Conservation (phyloP, 2,329 filamentous ascomycete genomes). For the Volutella citrinella region DNA sequence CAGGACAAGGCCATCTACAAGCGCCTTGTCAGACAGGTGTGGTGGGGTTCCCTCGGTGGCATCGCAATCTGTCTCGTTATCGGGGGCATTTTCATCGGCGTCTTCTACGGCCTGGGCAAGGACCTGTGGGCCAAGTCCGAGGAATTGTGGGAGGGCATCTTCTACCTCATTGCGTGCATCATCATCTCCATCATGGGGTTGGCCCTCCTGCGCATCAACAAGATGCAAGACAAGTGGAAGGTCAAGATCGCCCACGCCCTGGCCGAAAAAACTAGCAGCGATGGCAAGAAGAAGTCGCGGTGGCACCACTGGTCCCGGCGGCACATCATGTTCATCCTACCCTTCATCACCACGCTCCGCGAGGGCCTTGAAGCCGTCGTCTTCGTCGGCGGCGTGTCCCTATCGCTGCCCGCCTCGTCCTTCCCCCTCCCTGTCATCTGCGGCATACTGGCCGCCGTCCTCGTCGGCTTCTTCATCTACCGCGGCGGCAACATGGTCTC, state of each 20-base stretch:
- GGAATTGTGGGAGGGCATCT: slow-evolving; percentile 71
- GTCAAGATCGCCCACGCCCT: slow-evolving; percentile 67
- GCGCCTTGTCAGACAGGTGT: slow-evolving; percentile 63
- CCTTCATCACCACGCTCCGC: slow-evolving; percentile 73
- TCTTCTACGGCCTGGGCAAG: slow-evolving; percentile 64
- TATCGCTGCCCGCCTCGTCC: slow-evolving; percentile 63
- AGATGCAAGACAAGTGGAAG: slow-evolving; percentile 75
- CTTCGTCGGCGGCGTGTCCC: slow-evolving; percentile 74
- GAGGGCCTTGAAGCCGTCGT: slow-evolving; percentile 77
- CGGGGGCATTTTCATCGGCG: slow-evolving; percentile 62
- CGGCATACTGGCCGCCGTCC: slow-evolving; percentile 59
- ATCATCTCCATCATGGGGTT: slow-evolving; percentile 73
- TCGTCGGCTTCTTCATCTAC: slow-evolving; percentile 70
- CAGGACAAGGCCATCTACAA: slow-evolving; percentile 60
- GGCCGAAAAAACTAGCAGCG: slow-evolving; percentile 43
- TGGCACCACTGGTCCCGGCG: slow-evolving; percentile 58
- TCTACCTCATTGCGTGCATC: slow-evolving; percentile 63
- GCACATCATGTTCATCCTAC: slow-evolving; percentile 74
- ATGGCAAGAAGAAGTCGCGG: slow-evolving; percentile 35
- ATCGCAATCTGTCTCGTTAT: slow-evolving; percentile 60
- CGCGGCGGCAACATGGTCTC: slow-evolving; percentile 28
- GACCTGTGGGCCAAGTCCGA: slow-evolving; percentile 62
- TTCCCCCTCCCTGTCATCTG: slow-evolving; percentile 69
- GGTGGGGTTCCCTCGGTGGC: slow-evolving; percentile 59
- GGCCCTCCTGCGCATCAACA: slow-evolving; percentile 70